Evolutionary conservation across 2,329 filamentous ascomycete species (phyloP).

Genomic region (Moelleriella libera): DNA sequence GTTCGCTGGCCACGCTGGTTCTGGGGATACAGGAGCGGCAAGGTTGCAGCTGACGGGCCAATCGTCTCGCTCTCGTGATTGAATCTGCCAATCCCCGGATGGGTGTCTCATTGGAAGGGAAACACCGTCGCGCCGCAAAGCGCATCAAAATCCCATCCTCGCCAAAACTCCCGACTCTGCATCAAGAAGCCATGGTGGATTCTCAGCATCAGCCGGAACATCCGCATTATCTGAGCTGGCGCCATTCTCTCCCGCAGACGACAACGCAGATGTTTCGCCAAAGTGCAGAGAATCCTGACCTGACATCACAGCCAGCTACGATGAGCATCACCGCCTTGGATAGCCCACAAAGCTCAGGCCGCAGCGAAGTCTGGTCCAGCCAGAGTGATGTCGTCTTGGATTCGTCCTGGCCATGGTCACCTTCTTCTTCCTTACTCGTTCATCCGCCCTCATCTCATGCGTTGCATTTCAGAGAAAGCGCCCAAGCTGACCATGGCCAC

Average conservation of each 20-base stretch:
- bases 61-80: background rate
- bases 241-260: background rate
- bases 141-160: constrained; percentile 8
- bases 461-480: background rate
- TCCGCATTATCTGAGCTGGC: background rate
- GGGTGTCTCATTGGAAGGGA: constrained; percentile 4
- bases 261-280: background rate
- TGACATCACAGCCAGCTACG: background rate
- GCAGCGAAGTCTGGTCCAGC: too few relatives aligned
- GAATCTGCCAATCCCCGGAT: constrained; percentile 3
- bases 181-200: background rate
- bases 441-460: background rate
- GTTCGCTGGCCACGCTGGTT: background rate
- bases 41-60: background rate
- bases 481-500: background rate
- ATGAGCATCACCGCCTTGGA: background rate
- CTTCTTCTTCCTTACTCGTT: too few relatives aligned
- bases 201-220: background rate
- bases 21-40: background rate
- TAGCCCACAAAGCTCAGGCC: too few relatives aligned
- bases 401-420: too few relatives aligned
- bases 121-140: constrained; percentile 9
- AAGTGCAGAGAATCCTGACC: background rate
- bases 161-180: background rate
- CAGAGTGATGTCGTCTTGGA: too few relatives aligned